Conservation (phyloP, 306 rosid genomes). For the Acmispon strigosus region DNA sequence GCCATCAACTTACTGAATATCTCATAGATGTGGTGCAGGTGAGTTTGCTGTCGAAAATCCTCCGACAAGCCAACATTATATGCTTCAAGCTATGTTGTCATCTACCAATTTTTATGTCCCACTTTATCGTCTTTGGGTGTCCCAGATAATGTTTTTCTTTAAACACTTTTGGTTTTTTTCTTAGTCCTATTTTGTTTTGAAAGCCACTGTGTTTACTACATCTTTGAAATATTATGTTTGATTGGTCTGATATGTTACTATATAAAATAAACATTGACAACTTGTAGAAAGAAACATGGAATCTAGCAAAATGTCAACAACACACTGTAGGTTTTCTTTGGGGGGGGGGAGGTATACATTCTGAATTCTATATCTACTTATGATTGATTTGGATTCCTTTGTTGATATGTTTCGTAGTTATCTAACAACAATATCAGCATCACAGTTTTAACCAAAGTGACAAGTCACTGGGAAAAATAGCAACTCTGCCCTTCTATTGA, state of each 20-base stretch:
- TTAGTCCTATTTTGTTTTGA: neutral
- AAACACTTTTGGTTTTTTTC: neutral
- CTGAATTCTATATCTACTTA: neutral
- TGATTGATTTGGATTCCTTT: neutral
- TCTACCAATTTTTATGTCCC: neutral
- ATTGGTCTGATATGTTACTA: neutral
- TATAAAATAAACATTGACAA: neutral
- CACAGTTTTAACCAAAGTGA: neutral
- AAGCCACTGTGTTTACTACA: neutral
- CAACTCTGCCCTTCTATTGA: neutral
- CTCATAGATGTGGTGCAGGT: conserved; percentile 53
- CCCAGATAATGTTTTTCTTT: neutral
- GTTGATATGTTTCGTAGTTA: neutral
- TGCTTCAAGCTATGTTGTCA: neutral
- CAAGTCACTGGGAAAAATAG: neutral
- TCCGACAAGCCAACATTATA: neutral
- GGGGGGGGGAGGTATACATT: neutral
- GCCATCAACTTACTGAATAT: conserved; percentile 47
- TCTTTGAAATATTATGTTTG: conserved; percentile 7
- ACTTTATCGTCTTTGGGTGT: neutral
- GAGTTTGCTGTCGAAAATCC: conserved; percentile 23
- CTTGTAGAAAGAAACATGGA: neutral
- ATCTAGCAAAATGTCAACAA: neutral
- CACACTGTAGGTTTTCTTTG: neutral
- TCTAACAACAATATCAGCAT: neutral